A percentile compares a stretch with the other conserved stretches of the same genome.
Evolutionary conservation across 2,329 filamentous ascomycete species (phyloP).

Genomic region (Hypoxylon sp.): DNA sequence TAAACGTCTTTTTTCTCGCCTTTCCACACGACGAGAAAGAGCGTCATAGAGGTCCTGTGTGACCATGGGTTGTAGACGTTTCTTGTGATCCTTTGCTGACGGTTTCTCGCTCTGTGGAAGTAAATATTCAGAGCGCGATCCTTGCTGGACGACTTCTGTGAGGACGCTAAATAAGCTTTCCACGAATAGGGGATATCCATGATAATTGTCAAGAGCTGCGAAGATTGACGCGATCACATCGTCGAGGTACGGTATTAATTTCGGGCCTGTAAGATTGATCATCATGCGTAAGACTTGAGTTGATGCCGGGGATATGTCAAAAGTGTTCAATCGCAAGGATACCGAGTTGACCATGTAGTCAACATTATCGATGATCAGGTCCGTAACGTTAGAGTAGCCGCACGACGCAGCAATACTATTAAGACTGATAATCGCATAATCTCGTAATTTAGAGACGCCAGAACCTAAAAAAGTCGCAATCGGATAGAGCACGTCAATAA

Average conservation of each 20-base stretch:
- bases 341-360: constrained; percentile 98
- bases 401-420: constrained; percentile 84
- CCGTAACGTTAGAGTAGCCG: constrained; percentile 79
- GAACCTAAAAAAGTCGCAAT: constrained; percentile 91
- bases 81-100: constrained; percentile 60
- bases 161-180: constrained; percentile 88
- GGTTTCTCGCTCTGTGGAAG: constrained; percentile 61
- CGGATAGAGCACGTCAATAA: constrained; percentile 93
- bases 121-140: constrained; percentile 71
- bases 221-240: constrained; percentile 94
- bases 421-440: constrained; percentile 85
- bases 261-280: constrained; percentile 86
- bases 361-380: constrained; percentile 89
- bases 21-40: constrained; percentile 73
- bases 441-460: constrained; percentile 74
- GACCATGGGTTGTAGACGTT: constrained; percentile 52
- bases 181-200: constrained; percentile 90
- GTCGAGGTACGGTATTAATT: constrained; percentile 88
- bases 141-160: constrained; percentile 86
- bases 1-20: constrained; percentile 51
- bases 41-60: constrained; percentile 66
- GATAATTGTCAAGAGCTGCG: constrained; percentile 92
- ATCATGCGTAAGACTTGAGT: constrained; percentile 95
- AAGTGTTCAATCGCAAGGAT: constrained; percentile 87
- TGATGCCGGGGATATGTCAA: constrained; percentile 91